Conservation (phyloP, 208 protist species). For the Zelonia costaricensis region DNA sequence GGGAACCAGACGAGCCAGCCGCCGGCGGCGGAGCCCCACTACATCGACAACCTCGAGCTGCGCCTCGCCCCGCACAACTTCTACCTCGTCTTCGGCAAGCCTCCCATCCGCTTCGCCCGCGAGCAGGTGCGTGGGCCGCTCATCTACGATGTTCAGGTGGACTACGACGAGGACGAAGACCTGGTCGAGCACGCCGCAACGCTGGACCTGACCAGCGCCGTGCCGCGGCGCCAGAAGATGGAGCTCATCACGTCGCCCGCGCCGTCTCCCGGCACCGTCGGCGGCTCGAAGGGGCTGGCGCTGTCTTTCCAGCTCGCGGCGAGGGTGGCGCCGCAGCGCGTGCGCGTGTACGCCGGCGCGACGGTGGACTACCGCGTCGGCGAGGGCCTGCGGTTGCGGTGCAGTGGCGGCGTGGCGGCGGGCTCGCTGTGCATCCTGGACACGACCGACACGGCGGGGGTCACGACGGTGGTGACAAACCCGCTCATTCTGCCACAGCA, state of each 20-base stretch:
- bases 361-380: slow-evolving; percentile 10
- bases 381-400: slow-evolving; percentile 14
- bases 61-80: slow-evolving; percentile 41
- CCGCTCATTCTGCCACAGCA: slow-evolving; percentile 9
- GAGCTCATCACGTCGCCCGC: slow-evolving; percentile 7
- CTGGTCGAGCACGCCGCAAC: slow-evolving; percentile 48
- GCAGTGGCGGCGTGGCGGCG: background rate
- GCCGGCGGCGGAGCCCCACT: background rate
- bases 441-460: slow-evolving; percentile 1
- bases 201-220: slow-evolving; percentile 34
- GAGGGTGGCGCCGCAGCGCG: slow-evolving; percentile 7
- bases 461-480: slow-evolving; percentile 13
- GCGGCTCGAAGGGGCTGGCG: slow-evolving; percentile 10
- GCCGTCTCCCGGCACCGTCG: background rate
- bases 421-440: slow-evolving; percentile 11
- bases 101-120: slow-evolving; percentile 47
- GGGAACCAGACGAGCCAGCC: slow-evolving; percentile 14
- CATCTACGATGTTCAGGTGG: slow-evolving; percentile 57
- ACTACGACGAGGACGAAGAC: slow-evolving; percentile 44
- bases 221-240: slow-evolving; percentile 21
- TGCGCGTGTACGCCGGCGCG: slow-evolving; percentile 21
- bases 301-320: slow-evolving; percentile 20
- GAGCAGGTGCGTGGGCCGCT: slow-evolving; percentile 44
- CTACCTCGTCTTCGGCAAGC: slow-evolving; percentile 68
- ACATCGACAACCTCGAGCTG: slow-evolving; percentile 21